Base-by-base conservation (phyloP, 2,329 filamentous ascomycete species). In the Dothiorella sarmentorum region DNA sequence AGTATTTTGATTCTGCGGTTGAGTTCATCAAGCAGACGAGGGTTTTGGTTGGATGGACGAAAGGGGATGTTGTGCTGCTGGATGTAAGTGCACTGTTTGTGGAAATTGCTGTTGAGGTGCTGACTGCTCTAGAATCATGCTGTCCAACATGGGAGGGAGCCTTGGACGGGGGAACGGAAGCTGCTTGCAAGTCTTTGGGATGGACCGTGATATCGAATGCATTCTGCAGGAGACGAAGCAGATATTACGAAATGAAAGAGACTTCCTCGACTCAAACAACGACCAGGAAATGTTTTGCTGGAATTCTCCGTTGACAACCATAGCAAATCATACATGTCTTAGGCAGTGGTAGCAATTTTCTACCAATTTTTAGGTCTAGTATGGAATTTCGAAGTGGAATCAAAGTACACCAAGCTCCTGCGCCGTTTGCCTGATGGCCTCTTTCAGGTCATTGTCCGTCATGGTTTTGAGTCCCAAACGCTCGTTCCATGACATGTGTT, bases 151-250 rank as follows among this genome's bases (percentile, higher is more conserved):
- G 58, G 44, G n/a, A 53, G 60, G 26, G 58, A 60, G 35, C 60
- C 60, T 1, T 62, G 60, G 60, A 58, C 38, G 5, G 60, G 58
- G 10, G 22, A 58, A 1, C 29, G 58, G 13, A 60, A 58, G 31
- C 40, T 62, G 20, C 26, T 62, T 7, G 60, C 58, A 11, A 62
- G 60, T 45, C 29, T 60, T 20, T 62, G 60, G 60, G 60, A 62
- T 51, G 49, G 53, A 35, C 35, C 44, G 33, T 52, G 18, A 24
- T 17, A 6, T 7, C 6, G 11, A 10, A 20, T 6, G n/a, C 7
- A 20, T 40, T 40, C 18, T 13, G 5, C 33, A n/a, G 11, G 20
- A 26, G 35, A n/a, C n/a, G n/a, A n/a, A n/a, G n/a, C n/a, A n/a
- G n/a, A n/a, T n/a, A n/a, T n/a, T n/a, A n/a, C n/a, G n/a, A n/a